Evolutionary conservation across 176 grass and related monocot genomes (phyloP).

Genomic region (Avena sativa): DNA sequence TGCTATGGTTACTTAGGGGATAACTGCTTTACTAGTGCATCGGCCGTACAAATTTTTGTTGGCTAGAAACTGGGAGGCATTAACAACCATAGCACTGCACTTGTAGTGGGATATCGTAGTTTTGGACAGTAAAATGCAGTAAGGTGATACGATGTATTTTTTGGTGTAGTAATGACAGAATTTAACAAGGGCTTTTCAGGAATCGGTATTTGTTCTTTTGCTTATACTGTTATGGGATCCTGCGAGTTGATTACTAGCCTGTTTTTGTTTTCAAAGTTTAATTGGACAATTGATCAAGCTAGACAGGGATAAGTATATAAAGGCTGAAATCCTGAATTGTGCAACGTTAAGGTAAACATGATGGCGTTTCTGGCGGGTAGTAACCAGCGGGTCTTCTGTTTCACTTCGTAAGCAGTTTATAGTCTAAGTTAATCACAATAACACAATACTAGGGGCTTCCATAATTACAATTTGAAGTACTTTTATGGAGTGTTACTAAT

Average conservation of each 20-base stretch:
- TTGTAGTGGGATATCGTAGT: not conserved
- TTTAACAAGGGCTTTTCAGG: not conserved
- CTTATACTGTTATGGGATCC: slow-evolving; percentile 6
- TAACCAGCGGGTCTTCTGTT: slow-evolving; percentile 5
- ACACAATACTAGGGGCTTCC: not conserved
- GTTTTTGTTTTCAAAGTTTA: not conserved
- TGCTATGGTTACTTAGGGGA: not conserved
- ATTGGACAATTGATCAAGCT: not conserved
- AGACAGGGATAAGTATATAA: not conserved
- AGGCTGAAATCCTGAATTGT: not conserved
- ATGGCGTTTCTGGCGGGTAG: slow-evolving; percentile 4
- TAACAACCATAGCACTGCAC: not conserved
- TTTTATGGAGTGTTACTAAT: not conserved
- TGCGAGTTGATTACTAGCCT: not conserved
- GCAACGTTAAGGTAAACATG: not conserved
- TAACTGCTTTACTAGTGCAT: not conserved
- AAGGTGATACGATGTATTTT: not conserved
- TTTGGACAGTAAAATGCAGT: not conserved
- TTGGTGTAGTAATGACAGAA: not conserved
- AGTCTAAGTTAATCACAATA: not conserved
- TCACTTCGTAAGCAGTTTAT: not conserved
- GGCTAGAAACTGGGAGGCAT: not conserved
- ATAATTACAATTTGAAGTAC: not conserved
- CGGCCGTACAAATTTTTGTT: not conserved
- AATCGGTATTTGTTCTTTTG: not conserved